These are phyloP conservation scores for Daedaleopsis sinensis DNA, from an alignment of 768 basidiomycete species.

Conservation along the genomic window DNA sequence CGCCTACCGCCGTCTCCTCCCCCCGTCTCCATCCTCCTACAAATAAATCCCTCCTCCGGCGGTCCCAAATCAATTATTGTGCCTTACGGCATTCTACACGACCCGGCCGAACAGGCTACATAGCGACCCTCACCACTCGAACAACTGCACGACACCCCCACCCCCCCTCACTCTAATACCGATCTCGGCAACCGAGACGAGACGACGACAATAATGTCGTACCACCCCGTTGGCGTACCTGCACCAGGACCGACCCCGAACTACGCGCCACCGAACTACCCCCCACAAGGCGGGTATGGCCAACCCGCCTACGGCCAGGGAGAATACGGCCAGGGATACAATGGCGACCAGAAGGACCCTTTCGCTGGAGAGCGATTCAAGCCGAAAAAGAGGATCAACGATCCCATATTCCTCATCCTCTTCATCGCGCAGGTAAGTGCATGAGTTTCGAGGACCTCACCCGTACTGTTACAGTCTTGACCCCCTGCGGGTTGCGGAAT, in stretches of 20 bases:
- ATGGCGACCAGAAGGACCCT: constrained; percentile 44
- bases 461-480: too few relatives aligned
- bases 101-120: too few relatives aligned
- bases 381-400: constrained; percentile 70
- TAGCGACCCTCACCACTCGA: too few relatives aligned
- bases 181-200: neutral
- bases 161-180: too few relatives aligned
- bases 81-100: too few relatives aligned
- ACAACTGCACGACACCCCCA: too few relatives aligned
- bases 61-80: too few relatives aligned
- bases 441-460: neutral
- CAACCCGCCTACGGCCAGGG: constrained; percentile 27
- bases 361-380: constrained; percentile 67
- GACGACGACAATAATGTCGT: constrained; percentile 4
- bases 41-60: too few relatives aligned
- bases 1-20: too few relatives aligned
- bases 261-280: constrained; percentile 26
- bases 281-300: constrained; percentile 19
- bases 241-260: constrained; percentile 28
- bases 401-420: constrained; percentile 68
- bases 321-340: constrained; percentile 16
- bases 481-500: neutral
- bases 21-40: too few relatives aligned
- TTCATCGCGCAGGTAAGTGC: constrained; percentile 67
- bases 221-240: constrained; percentile 8